A percentile compares a stretch with the other conserved stretches of the same genome.
Evolutionary conservation across 306 rosid species (phyloP).

Genomic region (Cucurbita moschata): DNA sequence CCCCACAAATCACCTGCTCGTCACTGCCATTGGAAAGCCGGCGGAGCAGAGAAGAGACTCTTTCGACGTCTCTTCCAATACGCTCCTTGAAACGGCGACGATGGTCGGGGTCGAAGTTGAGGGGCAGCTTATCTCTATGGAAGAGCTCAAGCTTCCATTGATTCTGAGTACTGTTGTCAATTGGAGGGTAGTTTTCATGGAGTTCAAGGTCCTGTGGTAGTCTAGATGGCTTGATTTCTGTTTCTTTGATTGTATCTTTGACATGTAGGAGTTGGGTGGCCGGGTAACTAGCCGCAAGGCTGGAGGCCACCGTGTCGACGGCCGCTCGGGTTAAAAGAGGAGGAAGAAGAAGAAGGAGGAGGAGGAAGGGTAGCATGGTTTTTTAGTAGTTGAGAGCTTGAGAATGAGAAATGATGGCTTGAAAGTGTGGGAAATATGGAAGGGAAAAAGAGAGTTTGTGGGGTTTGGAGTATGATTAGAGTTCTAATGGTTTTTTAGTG

Average conservation of each 20-base stretch:
- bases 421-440: not conserved
- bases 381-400: not conserved
- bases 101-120: not conserved
- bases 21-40: conserved; percentile 14
- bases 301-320: not conserved
- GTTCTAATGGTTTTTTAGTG: not conserved
- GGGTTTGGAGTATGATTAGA: conserved; percentile 1
- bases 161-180: not conserved
- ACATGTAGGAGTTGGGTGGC: conserved; percentile 23
- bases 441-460: not conserved
- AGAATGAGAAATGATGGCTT: not conserved
- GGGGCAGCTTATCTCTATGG: conserved; percentile 50
- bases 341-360: not conserved
- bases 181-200: not conserved
- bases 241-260: conserved; percentile 13
- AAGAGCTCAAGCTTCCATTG: conserved; percentile 40
- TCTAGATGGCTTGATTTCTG: not conserved
- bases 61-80: conserved; percentile 38
- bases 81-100: conserved; percentile 30
- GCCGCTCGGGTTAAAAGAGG: not conserved
- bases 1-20: not conserved
- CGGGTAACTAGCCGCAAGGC: conserved; percentile 8
- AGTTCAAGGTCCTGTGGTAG: not conserved
- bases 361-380: not conserved
- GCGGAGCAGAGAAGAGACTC: conserved; percentile 39